Base-by-base conservation (phyloP, 176 grass and related monocot genomes). In the Aegilops tauschii region DNA sequence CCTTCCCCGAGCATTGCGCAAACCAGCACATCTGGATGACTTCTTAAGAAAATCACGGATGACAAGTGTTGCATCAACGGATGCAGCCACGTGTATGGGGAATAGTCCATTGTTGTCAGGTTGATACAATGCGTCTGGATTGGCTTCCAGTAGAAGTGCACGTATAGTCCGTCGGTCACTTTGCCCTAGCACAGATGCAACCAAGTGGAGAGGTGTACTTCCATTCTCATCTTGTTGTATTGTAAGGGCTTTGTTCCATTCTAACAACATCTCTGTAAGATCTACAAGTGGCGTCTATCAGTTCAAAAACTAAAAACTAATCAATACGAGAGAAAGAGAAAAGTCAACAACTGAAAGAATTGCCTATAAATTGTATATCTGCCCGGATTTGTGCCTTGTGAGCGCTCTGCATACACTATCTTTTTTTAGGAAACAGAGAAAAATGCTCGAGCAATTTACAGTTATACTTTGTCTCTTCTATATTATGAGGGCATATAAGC, bases 41-140 rank as follows among this genome's bases (percentile, higher is more conserved):
- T 68, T 6, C 14, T 34, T 4, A 8, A 68, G 0, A 18, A 34
- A 68, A 68, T 68, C 29, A 67, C 0, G 0, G 13, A 34, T 34
- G 3, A 2, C 6, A 3, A 0, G 0, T 8, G 0, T 67, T 8
- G 14, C 65, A 34, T 6, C 29, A 4, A 67, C 5, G 2, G 64
- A 67, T 67, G 64, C 64, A 67, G 64, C 64, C 65, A 68, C 6
- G 0, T 68, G 65, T 68, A 34, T 68, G 14, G 65, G 65, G 14
- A 34, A 34, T 68, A 0, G 34, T 9, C 65, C 65, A 0, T 18
- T 1, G 1, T 68, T 3, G 30, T 68, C 65, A 2, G 5, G 0
- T 17, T 68, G 65, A 68, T 68, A 68, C 0, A 68, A 0, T 34
- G 5, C 5, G 18, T 68, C 30, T 17, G 65, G 65, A 68, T 68